Conservation (phyloP, 768 basidiomycete species). For the Psilocybe tampanensis region DNA sequence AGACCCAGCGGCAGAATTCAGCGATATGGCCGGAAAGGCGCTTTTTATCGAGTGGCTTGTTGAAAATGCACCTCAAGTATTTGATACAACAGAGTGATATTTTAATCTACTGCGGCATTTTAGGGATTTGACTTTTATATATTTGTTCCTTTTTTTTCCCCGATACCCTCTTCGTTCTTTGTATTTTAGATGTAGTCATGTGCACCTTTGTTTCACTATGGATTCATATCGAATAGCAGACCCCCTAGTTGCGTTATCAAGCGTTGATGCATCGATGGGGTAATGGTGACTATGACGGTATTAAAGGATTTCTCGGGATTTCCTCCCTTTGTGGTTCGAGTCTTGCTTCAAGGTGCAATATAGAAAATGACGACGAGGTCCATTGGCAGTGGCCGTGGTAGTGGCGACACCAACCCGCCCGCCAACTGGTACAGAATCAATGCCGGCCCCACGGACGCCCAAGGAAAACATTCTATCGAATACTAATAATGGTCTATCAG, state of each 20-base stretch:
- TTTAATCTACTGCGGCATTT: constrained; percentile 4
- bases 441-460: constrained; percentile 76
- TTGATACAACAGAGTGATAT: constrained; percentile 29
- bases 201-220: constrained; percentile 6
- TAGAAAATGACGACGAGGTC: constrained; percentile 82
- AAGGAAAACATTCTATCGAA: constrained; percentile 91
- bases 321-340: constrained; percentile 41
- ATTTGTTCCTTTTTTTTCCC: constrained; percentile 8
- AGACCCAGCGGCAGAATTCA: constrained; percentile 87
- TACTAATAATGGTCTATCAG: constrained; percentile 43
- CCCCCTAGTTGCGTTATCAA: background rate
- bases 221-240: constrained; percentile 6
- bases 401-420: constrained; percentile 67
- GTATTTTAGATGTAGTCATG: constrained; percentile 10
- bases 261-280: too few relatives aligned
- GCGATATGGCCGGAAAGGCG: constrained; percentile 97
- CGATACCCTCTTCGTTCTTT: background rate
- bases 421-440: constrained; percentile 62
- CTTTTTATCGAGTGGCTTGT: constrained; percentile 93
- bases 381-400: constrained; percentile 61
- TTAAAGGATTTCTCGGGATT: constrained; percentile 22
- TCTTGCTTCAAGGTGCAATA: constrained; percentile 79
- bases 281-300: too few relatives aligned
- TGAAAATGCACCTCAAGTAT: constrained; percentile 75
- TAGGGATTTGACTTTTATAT: constrained; percentile 9